These are phyloP conservation scores for Heteromeles arbutifolia DNA, from an alignment of 306 rosid species.

Conservation along the genomic window DNA sequence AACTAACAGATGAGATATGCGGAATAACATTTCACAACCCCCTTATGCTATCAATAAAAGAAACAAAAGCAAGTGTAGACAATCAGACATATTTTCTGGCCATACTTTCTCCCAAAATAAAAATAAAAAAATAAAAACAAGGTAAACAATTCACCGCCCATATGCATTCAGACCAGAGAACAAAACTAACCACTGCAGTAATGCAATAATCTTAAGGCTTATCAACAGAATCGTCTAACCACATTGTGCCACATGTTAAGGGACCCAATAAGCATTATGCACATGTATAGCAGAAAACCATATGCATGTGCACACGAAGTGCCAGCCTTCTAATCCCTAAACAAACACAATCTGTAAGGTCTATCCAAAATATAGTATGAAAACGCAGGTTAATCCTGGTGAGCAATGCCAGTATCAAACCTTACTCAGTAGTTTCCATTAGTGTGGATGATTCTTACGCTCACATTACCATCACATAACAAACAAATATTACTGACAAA, in stretches of 20 bases:
- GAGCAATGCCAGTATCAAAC: background rate
- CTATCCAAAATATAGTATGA: background rate
- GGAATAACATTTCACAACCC: background rate
- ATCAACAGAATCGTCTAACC: background rate
- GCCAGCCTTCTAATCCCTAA: background rate
- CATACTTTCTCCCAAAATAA: background rate
- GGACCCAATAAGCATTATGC: background rate
- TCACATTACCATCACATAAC: background rate
- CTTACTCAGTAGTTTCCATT: background rate
- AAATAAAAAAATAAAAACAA: background rate
- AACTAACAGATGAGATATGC: conserved; percentile 9
- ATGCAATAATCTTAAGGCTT: background rate
- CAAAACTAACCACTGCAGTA: background rate
- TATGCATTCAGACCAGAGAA: background rate
- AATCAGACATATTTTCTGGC: background rate
- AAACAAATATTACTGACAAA: background rate
- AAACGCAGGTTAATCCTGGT: background rate
- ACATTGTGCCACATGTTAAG: background rate
- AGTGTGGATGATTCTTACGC: background rate
- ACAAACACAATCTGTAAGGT: background rate
- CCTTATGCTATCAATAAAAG: background rate
- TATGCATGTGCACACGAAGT: background rate
- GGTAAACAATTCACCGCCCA: background rate
- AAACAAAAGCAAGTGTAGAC: background rate
- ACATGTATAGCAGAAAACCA: background rate